Conservation (phyloP, 805 yeast species). For the Kuraishia hungarica region DNA sequence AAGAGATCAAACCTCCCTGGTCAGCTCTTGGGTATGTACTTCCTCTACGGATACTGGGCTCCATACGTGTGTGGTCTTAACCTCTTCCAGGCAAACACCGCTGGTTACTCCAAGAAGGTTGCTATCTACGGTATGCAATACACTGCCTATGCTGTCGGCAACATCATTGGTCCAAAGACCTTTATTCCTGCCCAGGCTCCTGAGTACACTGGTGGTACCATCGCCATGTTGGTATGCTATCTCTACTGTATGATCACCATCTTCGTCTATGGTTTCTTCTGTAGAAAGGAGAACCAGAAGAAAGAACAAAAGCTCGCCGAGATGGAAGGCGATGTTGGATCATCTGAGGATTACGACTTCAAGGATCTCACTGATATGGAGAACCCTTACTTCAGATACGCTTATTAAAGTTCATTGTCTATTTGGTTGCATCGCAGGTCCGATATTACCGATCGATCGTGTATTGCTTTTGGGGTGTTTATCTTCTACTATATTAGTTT, state of each 20-base stretch:
- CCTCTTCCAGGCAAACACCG: slow-evolving; percentile 39
- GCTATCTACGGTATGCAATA: slow-evolving; percentile 49
- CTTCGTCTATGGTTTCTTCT: slow-evolving; percentile 18
- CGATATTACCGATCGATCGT: too few relatives aligned
- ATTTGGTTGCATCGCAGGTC: neutral
- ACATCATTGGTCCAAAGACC: slow-evolving; percentile 67
- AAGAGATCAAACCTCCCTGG: slow-evolving; percentile 15
- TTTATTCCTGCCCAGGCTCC: slow-evolving; percentile 55
- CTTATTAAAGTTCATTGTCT: slow-evolving; percentile 11
- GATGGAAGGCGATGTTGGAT: slow-evolving; percentile 12
- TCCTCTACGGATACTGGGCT: slow-evolving; percentile 16
- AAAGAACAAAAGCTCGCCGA: slow-evolving; percentile 12
- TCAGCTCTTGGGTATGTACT: slow-evolving; percentile 14
- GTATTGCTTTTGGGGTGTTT: too few relatives aligned
- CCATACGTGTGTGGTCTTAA: slow-evolving; percentile 23
- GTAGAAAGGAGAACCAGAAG: slow-evolving; percentile 11
- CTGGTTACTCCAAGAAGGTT: slow-evolving; percentile 71
- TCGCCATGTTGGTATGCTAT: slow-evolving; percentile 24
- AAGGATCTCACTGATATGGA: slow-evolving; percentile 45
- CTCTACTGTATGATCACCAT: slow-evolving; percentile 19
- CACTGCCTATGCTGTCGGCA: slow-evolving; percentile 61
- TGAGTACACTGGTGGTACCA: slow-evolving; percentile 44
- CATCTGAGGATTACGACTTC: slow-evolving; percentile 33
- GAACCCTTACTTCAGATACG: slow-evolving; percentile 44
- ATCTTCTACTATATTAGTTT: too few relatives aligned